phyloP scores from a whole-genome alignment of 208 protist genomes.

The Trypanosoma vivax region DNA sequence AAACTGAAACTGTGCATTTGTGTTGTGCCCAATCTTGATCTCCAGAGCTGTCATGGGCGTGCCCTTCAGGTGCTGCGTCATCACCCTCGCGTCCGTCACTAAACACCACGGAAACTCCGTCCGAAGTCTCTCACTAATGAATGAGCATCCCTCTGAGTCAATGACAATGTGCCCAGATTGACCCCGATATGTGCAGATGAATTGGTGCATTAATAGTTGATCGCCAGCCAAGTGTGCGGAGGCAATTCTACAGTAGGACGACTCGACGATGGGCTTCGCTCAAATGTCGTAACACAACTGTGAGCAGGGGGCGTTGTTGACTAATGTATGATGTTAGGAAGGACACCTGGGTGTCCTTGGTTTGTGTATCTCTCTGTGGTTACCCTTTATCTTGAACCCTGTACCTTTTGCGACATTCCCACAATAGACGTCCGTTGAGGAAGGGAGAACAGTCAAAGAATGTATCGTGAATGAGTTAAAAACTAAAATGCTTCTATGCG shows the following conservation, averaged over 20 bases:
- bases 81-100: constrained; percentile 54
- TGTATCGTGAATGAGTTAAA: too few species aligned
- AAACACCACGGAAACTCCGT: constrained; percentile 53
- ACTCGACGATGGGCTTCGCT: too few species aligned
- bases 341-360: too few species aligned
- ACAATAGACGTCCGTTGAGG: neutral
- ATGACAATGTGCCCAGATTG: constrained; percentile 54
- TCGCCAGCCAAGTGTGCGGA: neutral
- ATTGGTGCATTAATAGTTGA: neutral
- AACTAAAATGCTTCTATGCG: too few species aligned
- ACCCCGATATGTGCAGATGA: constrained; percentile 64
- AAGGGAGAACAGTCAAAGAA: too few species aligned
- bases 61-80: constrained; percentile 69
- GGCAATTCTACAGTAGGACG: too few species aligned
- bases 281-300: too few species aligned
- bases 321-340: too few species aligned
- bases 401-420: neutral
- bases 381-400: neutral
- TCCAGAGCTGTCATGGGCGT: constrained; percentile 65
- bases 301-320: too few species aligned
- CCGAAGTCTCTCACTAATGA: constrained; percentile 46
- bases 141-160: constrained; percentile 38
- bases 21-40: constrained; percentile 20
- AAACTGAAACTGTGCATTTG: constrained; percentile 7
- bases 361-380: neutral